Evolutionary conservation across 305 asterid genomes (phyloP).

Genomic region (Fraxinus ornus): DNA sequence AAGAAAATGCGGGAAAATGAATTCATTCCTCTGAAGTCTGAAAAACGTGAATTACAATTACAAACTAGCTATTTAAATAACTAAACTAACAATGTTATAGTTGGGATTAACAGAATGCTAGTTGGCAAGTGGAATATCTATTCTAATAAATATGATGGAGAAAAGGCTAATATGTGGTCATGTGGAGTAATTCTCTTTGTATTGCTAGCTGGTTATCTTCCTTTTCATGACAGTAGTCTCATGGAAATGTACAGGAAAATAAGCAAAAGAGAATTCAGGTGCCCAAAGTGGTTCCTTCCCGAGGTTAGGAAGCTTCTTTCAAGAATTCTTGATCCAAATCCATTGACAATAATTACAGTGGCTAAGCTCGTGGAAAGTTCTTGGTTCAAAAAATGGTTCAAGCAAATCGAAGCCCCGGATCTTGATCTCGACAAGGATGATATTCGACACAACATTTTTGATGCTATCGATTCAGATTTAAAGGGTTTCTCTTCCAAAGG

Average conservation of each 20-base stretch:
- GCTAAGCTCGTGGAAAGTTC: slow-evolving; percentile 40
- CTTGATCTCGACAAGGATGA: slow-evolving; percentile 8
- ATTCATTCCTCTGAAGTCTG: too few species aligned
- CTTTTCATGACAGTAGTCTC: slow-evolving; percentile 43
- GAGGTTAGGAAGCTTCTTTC: slow-evolving; percentile 41
- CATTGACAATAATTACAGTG: slow-evolving; percentile 35
- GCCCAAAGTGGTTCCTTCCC: slow-evolving; percentile 46
- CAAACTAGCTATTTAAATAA: too few species aligned
- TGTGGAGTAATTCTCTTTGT: slow-evolving; percentile 52
- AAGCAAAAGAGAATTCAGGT: slow-evolving; percentile 38
- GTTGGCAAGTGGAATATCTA: too few species aligned
- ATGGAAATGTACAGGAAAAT: slow-evolving; percentile 49
- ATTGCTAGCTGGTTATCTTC: slow-evolving; percentile 49
- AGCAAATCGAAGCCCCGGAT: slow-evolving; percentile 4
- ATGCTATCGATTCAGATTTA: slow-evolving; percentile 5
- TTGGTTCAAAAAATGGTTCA: slow-evolving; percentile 48
- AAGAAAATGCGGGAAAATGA: not conserved
- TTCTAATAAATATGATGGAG: slow-evolving; percentile 37
- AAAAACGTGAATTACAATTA: too few species aligned
- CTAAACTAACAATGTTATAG: too few species aligned
- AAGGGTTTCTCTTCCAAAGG: not conserved
- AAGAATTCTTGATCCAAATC: slow-evolving; percentile 46
- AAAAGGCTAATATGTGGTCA: slow-evolving; percentile 54
- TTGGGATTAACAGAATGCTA: too few species aligned
- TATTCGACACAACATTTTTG: slow-evolving; percentile 22